phyloP scores from a whole-genome alignment of 2,329 filamentous ascomycete species.

The Aspergillus transmontanensis region DNA sequence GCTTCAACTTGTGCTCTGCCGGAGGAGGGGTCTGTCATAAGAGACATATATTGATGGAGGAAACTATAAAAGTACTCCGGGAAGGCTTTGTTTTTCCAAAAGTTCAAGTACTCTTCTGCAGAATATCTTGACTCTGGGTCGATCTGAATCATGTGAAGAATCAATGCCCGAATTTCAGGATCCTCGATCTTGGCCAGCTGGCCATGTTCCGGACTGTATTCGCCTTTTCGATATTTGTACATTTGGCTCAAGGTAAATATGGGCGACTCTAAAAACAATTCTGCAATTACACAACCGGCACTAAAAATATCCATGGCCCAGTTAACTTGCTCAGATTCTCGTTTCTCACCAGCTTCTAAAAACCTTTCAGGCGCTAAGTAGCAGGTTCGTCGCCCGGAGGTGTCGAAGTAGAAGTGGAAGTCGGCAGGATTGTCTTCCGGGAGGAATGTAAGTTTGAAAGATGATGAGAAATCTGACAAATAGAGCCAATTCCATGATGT shows the following conservation, averaged over 20 bases:
- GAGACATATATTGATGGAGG: conserved; percentile 94
- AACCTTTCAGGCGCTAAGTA: conserved; percentile 96
- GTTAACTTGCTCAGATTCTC: conserved; percentile 64
- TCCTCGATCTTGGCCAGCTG: conserved; percentile 87
- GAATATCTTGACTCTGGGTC: conserved; percentile 90
- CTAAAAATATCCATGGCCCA: conserved; percentile 99
- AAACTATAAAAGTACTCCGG: conserved; percentile 98
- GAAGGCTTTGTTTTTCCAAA: conserved; percentile 90
- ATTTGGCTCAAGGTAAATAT: conserved; percentile 98
- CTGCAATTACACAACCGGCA: conserved; percentile 92
- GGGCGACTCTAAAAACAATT: conserved; percentile 90
- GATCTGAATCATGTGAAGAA: conserved; percentile 93
- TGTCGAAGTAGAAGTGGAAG: conserved; percentile 97
- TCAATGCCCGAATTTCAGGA: conserved; percentile 80
- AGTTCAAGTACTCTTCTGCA: conserved; percentile 89
- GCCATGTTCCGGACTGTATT: conserved; percentile 83
- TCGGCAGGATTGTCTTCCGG: conserved; percentile 96
- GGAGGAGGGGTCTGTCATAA: conserved; percentile 87
- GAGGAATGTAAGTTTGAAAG: conserved; percentile 90
- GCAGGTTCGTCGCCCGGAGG: conserved; percentile 85
- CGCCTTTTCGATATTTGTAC: conserved; percentile 88
- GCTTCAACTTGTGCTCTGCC: conserved; percentile 73
- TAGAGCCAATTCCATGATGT: conserved; percentile 99
- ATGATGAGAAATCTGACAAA: conserved; percentile 92
- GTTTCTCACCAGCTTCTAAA: conserved; percentile 67